phyloP scores from a whole-genome alignment of 2,329 filamentous ascomycete genomes.

The Penicillium brasilianum region DNA sequence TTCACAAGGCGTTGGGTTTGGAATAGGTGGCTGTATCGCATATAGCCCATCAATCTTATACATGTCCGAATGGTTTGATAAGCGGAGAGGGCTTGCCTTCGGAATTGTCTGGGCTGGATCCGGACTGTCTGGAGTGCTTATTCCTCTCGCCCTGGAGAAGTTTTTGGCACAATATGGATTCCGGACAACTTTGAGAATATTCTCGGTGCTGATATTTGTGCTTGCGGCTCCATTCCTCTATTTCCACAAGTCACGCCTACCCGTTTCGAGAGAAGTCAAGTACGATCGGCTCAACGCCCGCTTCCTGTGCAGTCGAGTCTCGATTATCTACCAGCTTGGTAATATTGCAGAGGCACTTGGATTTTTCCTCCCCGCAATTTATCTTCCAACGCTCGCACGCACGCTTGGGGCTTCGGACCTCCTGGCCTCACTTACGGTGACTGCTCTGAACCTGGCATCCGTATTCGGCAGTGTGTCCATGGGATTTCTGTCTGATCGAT shows the following conservation, averaged over 20 bases:
- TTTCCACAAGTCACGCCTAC: constrained; percentile 52
- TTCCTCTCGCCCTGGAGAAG: constrained; percentile 53
- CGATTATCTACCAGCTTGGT: constrained; percentile 54
- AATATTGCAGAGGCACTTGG: constrained; percentile 46
- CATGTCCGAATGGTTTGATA: constrained; percentile 59
- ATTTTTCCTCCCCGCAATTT: constrained; percentile 45
- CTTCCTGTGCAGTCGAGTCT: constrained; percentile 45
- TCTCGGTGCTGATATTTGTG: constrained; percentile 40
- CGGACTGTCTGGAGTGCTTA: constrained; percentile 49
- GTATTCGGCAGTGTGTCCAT: constrained; percentile 42
- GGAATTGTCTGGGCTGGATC: constrained; percentile 52
- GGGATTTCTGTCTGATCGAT: constrained; percentile 49
- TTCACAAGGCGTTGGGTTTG: constrained; percentile 42
- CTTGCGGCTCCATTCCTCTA: constrained; percentile 33
- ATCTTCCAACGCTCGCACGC: constrained; percentile 46
- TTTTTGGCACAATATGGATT: constrained; percentile 51
- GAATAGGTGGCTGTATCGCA: constrained; percentile 54
- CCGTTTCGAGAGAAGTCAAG: constrained; percentile 30
- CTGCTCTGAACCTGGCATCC: constrained; percentile 38
- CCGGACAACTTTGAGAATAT: constrained; percentile 51
- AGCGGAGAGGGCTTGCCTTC: constrained; percentile 50
- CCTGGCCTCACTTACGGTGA: constrained; percentile 37
- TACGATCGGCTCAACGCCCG: constrained; percentile 49
- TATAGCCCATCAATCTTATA: constrained; percentile 55
- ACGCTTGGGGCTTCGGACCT: constrained; percentile 31